Evolutionary conservation across 305 asterid species (phyloP), one percentile per base, ranked within the genome.

Genomic region (Solanum hybrid): DNA sequence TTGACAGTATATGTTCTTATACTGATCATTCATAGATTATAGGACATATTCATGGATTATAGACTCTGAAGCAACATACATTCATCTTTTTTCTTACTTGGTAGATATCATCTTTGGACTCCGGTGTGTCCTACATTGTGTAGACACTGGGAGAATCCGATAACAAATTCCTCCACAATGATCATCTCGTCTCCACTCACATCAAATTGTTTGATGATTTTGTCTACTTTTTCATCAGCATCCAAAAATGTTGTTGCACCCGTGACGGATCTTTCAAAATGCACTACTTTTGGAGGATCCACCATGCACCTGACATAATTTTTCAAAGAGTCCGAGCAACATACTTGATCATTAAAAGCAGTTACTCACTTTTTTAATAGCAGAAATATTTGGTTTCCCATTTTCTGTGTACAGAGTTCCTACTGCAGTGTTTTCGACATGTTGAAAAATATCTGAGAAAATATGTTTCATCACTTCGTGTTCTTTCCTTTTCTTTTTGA

Each of bases 321-420:
- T 24, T 38, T 34, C 66, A 2, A 78, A 35, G 31, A 16, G 24
- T 40, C n/a, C 36, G 0, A 81, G 37, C 89, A 3, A 88, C 56
- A 35, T 3, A 5, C 2, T 35, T 22, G 31, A 78, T 78, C 84
- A 10, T 22, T 1, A 2, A 29, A 22, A 42, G 16, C 36, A 37
- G 36, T 56, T 64, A 5, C 32, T 81, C 78, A 94, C 98, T 95
- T 94, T 92, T 91, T 95, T 29, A 95, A 95, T 92, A 16, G 96
- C 95, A 75, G 91, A 71, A 40, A 90, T 60, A 89, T 95, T 94
- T 42, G 98, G 96, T 72, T 91, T 89, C 29, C 95, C 95, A 72
- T 92, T 93, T 75, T 92, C 92, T 37, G 91, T 77, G 76, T 92
- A 66, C 16, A 95, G 95, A 91, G 91, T 89, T 36, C 97, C 95